phyloP scores from a whole-genome alignment of 106 monocot genomes.

The Agapanthus africanus region DNA sequence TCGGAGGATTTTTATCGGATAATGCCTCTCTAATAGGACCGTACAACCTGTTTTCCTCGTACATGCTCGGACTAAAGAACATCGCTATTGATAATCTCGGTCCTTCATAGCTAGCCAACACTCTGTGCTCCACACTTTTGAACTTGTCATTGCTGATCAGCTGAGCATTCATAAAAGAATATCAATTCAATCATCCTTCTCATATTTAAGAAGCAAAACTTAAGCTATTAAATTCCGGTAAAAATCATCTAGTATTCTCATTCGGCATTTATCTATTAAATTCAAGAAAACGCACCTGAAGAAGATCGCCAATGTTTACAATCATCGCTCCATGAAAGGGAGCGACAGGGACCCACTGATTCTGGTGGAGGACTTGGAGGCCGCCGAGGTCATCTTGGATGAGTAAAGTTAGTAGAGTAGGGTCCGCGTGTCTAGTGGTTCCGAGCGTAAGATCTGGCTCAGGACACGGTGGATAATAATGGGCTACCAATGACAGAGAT shows the following conservation, averaged over 20 bases:
- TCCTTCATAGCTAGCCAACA: constrained; percentile 12
- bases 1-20: not conserved
- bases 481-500: constrained; percentile 25
- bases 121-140: constrained; percentile 26
- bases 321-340: constrained; percentile 39
- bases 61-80: constrained; percentile 3
- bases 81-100: constrained; percentile 24
- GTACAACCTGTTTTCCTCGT: not conserved
- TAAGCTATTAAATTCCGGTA: too few relatives aligned
- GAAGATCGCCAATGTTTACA: constrained; percentile 64
- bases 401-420: constrained; percentile 56
- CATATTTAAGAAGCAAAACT: too few relatives aligned
- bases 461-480: constrained; percentile 78
- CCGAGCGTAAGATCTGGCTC: constrained; percentile 62
- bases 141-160: constrained; percentile 20
- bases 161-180: too few relatives aligned
- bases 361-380: constrained; percentile 45
- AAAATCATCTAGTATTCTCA: too few relatives aligned
- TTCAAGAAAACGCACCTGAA: too few relatives aligned
- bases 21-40: constrained; percentile 22
- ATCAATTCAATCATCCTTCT: too few relatives aligned
- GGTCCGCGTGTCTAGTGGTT: constrained; percentile 47
- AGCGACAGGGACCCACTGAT: constrained; percentile 42
- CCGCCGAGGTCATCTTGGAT: constrained; percentile 63
- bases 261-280: too few relatives aligned